Evolutionary conservation across 2,329 filamentous ascomycete genomes (phyloP).

Genomic region (Elsinoe fawcettii): DNA sequence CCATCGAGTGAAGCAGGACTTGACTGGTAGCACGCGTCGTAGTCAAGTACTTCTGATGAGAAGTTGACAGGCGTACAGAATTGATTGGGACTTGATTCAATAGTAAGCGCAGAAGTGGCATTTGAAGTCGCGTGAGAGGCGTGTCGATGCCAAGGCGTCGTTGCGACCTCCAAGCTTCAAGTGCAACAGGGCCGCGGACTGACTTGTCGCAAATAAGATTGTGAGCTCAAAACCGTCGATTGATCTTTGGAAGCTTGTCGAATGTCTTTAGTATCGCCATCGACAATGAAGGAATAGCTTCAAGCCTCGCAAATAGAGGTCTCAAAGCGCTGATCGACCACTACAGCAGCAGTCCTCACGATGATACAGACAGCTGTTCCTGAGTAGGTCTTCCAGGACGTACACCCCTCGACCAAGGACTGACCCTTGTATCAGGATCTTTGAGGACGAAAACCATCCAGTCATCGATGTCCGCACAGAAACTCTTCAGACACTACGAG

Average conservation of each 20-base stretch:
- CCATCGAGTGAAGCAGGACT: too few relatives aligned
- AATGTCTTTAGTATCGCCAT: not conserved
- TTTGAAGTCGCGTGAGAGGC: slow-evolving; percentile 11
- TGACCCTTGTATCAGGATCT: slow-evolving; percentile 54
- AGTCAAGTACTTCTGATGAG: too few relatives aligned
- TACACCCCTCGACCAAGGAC: not conserved
- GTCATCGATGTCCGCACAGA: slow-evolving; percentile 90
- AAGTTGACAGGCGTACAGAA: too few relatives aligned
- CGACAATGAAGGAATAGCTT: slow-evolving; percentile 1
- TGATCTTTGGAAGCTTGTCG: not conserved
- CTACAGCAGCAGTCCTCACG: not conserved
- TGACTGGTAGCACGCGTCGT: too few relatives aligned
- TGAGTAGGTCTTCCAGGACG: slow-evolving; percentile 30
- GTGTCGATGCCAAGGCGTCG: slow-evolving; percentile 12
- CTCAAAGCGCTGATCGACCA: not conserved
- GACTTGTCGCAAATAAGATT: slow-evolving; percentile 9
- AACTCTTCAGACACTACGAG: slow-evolving; percentile 72
- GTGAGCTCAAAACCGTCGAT: not conserved
- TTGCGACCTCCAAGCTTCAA: slow-evolving; percentile 4
- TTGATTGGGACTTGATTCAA: too few relatives aligned
- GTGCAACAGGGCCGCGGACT: not conserved
- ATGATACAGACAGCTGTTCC: slow-evolving; percentile 39
- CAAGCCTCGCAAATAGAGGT: not conserved
- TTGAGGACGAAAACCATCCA: slow-evolving; percentile 86
- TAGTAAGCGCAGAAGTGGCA: not conserved